Percentiles rank a stretch among this genome's conserved stretches.
Evolutionary conservation across 371 early-diverging fungal genomes (phyloP).

Genomic region (Mucor piriformis): DNA sequence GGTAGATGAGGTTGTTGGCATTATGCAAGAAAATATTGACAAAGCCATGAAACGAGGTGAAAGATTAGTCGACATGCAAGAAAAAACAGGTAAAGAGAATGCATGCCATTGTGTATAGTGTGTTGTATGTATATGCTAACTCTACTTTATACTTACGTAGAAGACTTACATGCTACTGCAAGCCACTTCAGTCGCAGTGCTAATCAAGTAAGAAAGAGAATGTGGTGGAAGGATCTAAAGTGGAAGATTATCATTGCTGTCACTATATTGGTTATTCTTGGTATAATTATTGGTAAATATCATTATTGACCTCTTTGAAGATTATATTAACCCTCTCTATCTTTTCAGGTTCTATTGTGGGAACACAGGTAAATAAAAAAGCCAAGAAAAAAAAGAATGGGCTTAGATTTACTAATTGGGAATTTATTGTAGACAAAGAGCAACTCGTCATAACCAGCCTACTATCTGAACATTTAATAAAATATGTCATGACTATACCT

Average conservation of each 20-base stretch:
- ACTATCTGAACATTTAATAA: too few species aligned
- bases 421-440: conserved; percentile 8
- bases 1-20: conserved; percentile 92
- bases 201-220: conserved; percentile 72
- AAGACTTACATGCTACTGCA: conserved; percentile 81
- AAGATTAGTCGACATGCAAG: conserved; percentile 78
- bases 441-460: too few species aligned
- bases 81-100: conserved; percentile 79
- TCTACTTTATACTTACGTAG: conserved; percentile 32
- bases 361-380: conserved; percentile 3
- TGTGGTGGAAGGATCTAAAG: conserved; percentile 97
- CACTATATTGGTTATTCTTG: conserved; percentile 72
- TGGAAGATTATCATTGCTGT: conserved; percentile 85
- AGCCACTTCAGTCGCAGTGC: conserved; percentile 86
- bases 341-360: too few species aligned
- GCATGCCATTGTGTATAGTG: neutral
- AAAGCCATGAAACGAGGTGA: conserved; percentile 92
- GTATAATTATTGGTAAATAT: conserved; percentile 47
- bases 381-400: conserved; percentile 2
- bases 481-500: too few species aligned
- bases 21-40: conserved; percentile 96
- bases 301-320: too few species aligned
- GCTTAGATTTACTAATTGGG: too few species aligned
- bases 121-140: neutral
- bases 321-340: too few species aligned